phyloP scores from a whole-genome alignment of 2,329 filamentous ascomycete species.

The Ascomycota sp. region DNA sequence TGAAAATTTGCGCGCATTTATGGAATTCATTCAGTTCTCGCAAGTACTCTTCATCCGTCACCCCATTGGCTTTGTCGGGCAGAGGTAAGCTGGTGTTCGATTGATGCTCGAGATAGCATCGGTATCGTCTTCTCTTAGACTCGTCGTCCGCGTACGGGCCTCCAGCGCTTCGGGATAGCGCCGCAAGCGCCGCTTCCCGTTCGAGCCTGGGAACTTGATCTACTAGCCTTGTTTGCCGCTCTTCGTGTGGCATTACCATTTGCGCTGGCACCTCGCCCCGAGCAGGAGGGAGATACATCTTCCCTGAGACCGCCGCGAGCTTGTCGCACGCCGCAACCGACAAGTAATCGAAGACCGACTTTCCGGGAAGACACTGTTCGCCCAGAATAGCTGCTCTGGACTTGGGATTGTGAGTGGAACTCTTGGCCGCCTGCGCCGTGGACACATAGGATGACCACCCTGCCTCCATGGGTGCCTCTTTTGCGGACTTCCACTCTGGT shows the following conservation, averaged over 20 bases:
- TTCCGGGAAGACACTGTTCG: constrained; percentile 58
- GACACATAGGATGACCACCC: constrained; percentile 30
- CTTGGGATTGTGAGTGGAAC: constrained; percentile 54
- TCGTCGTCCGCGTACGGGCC: constrained; percentile 71
- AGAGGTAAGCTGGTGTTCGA: constrained; percentile 27
- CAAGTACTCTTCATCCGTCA: constrained; percentile 51
- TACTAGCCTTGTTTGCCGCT: constrained; percentile 37
- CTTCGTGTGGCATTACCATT: constrained; percentile 40
- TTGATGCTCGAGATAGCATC: constrained; percentile 58
- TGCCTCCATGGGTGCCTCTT: constrained; percentile 10
- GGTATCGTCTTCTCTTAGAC: constrained; percentile 60
- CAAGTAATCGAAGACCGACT: constrained; percentile 91
- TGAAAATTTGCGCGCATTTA: constrained; percentile 52
- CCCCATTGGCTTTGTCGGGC: constrained; percentile 23
- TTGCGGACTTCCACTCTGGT: constrained; percentile 50
- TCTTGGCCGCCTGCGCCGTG: constrained; percentile 56
- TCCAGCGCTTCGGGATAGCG: constrained; percentile 41
- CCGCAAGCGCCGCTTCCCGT: constrained; percentile 45
- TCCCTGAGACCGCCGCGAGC: constrained; percentile 57
- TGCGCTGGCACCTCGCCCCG: constrained; percentile 52
- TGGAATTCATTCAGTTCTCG: constrained; percentile 62
- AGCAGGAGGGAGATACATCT: constrained; percentile 54
- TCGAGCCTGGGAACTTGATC: constrained; percentile 43
- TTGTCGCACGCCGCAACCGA: constrained; percentile 57
- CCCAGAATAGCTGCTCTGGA: constrained; percentile 63